A percentile compares a stretch with the other conserved stretches of the same genome.
These are phyloP conservation scores for Nidularia sp. DNA, from an alignment of 768 basidiomycete genomes.

Conservation along the genomic window DNA sequence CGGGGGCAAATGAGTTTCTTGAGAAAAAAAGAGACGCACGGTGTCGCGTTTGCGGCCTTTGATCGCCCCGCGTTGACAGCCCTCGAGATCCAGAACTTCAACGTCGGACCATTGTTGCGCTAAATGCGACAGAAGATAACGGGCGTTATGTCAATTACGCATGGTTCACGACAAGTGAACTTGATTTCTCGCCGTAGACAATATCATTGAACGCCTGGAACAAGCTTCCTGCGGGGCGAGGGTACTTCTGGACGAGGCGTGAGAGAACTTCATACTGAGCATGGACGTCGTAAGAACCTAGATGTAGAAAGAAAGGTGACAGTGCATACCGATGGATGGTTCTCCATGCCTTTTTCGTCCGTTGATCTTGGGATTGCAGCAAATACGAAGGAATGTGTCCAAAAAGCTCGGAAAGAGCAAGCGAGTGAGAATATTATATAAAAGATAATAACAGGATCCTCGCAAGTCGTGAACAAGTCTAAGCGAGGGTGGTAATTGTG, in stretches of 20 bases:
- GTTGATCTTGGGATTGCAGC: background rate
- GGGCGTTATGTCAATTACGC: too few relatives aligned
- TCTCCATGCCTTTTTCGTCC: constrained; percentile 12
- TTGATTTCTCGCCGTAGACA: constrained; percentile 40
- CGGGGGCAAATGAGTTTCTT: background rate
- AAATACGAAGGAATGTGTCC: too few relatives aligned
- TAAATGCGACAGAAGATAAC: constrained; percentile 18
- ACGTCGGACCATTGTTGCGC: constrained; percentile 74
- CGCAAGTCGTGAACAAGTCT: too few relatives aligned
- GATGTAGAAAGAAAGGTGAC: background rate
- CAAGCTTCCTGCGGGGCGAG: constrained; percentile 51
- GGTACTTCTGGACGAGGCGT: constrained; percentile 54
- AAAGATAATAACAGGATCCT: too few relatives aligned
- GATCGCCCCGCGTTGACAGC: constrained; percentile 52
- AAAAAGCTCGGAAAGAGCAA: too few relatives aligned
- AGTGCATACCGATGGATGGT: constrained; percentile 21
- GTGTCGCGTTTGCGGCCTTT: constrained; percentile 51
- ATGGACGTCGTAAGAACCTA: background rate
- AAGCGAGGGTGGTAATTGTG: too few relatives aligned
- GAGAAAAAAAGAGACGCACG: constrained; percentile 34
- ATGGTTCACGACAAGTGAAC: too few relatives aligned
- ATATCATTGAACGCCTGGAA: constrained; percentile 81
- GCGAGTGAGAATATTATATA: too few relatives aligned
- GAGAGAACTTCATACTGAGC: constrained; percentile 43
- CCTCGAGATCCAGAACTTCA: constrained; percentile 54